Evolutionary conservation across 140 eudicot species (phyloP).

Genomic region (Flaveria floridana): DNA sequence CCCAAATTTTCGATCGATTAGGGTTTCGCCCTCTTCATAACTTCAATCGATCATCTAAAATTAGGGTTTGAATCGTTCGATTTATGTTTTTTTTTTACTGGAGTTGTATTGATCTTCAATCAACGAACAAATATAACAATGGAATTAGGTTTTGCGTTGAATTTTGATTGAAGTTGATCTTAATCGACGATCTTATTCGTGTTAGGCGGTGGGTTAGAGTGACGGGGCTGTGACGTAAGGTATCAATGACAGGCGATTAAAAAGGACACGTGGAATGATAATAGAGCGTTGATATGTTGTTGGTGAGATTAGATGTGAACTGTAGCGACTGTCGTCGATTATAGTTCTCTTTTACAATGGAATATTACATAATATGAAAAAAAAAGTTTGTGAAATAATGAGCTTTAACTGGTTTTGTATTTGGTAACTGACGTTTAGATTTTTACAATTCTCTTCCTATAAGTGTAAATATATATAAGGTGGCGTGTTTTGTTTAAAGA

Average conservation of each 20-base stretch:
- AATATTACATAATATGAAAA: no score
- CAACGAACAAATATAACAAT: background rate
- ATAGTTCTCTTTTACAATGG: background rate
- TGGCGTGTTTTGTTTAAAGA: no score
- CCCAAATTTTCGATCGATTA: slow-evolving; percentile 25
- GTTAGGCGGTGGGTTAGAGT: slow-evolving; percentile 16
- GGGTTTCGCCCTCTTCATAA: slow-evolving; percentile 22
- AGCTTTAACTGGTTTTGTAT: no score
- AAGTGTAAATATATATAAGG: no score
- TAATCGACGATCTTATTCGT: background rate
- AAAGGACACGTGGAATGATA: background rate
- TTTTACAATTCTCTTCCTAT: no score
- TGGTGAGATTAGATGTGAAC: slow-evolving; percentile 11
- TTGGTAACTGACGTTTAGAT: no score
- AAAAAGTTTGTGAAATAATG: no score
- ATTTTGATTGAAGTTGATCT: slow-evolving; percentile 2
- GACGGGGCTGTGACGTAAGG: background rate
- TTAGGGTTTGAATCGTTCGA: slow-evolving; percentile 8
- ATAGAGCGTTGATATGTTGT: background rate
- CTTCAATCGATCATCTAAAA: slow-evolving; percentile 22
- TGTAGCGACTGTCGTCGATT: background rate
- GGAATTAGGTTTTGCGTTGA: background rate
- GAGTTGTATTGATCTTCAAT: slow-evolving; percentile 17
- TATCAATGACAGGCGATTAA: background rate
- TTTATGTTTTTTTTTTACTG: background rate